Conservation (phyloP, 441 rosid genomes). For the Adansonia gregorii region DNA sequence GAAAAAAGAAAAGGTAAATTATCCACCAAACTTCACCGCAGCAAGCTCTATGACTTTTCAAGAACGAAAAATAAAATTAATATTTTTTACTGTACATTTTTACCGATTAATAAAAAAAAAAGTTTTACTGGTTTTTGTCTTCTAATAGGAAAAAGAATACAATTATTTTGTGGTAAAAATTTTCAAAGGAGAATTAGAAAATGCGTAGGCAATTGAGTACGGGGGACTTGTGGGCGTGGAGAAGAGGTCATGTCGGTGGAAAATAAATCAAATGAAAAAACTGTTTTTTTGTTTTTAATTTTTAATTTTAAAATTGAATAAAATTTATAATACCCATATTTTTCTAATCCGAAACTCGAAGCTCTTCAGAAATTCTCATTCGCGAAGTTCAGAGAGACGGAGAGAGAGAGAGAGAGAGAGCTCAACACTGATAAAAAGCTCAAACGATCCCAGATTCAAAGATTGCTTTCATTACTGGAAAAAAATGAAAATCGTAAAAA, state of each 20-base stretch:
- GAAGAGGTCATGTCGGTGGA: constrained; percentile 44
- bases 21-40: not conserved
- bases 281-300: not conserved
- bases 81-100: not conserved
- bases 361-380: not conserved
- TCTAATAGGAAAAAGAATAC: not conserved
- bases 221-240: not conserved
- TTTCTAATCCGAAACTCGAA: not conserved
- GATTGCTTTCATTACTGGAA: not conserved
- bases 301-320: not conserved
- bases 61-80: not conserved
- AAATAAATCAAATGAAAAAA: not conserved
- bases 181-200: not conserved
- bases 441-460: constrained; percentile 12
- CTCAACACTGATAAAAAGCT: not conserved
- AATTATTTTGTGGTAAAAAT: not conserved
- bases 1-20: not conserved
- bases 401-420: not conserved
- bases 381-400: not conserved
- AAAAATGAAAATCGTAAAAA: not conserved
- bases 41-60: not conserved
- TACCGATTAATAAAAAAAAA: not conserved
- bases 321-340: not conserved
- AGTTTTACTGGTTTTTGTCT: not conserved
- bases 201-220: not conserved